Conservation (phyloP, 2,329 filamentous ascomycete species). For the Dactylella cylindrospora region DNA sequence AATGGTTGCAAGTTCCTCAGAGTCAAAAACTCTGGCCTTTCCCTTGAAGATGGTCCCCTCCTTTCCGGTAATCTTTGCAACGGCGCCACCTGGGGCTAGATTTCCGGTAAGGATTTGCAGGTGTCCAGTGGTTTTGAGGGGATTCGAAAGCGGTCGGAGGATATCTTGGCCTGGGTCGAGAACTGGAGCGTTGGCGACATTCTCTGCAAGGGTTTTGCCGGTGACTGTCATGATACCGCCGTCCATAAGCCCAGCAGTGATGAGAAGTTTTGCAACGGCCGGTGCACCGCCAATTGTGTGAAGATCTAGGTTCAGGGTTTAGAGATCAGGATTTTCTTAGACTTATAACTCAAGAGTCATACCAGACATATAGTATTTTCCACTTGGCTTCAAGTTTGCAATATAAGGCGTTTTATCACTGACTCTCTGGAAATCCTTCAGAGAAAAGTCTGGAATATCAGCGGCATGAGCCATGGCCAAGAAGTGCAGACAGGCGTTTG, state of each 20-base stretch:
- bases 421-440: constrained; percentile 81
- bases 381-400: constrained; percentile 79
- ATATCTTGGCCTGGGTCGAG: constrained; percentile 78
- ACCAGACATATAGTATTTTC: constrained; percentile 74
- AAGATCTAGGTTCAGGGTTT: constrained; percentile 61
- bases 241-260: constrained; percentile 73
- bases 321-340: neutral
- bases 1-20: constrained; percentile 74
- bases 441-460: constrained; percentile 68
- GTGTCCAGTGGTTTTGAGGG: constrained; percentile 84
- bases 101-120: constrained; percentile 86
- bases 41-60: constrained; percentile 82
- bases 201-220: constrained; percentile 78
- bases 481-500: constrained; percentile 85
- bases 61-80: constrained; percentile 96
- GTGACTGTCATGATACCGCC: constrained; percentile 79
- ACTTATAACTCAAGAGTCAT: too few species aligned
- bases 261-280: constrained; percentile 79
- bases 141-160: constrained; percentile 76
- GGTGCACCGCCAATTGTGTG: constrained; percentile 84
- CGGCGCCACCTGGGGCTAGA: constrained; percentile 81
- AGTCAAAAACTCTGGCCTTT: constrained; percentile 79
- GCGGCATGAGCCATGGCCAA: constrained; percentile 88
- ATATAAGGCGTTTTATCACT: constrained; percentile 82
- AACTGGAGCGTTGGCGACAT: constrained; percentile 70